phyloP scores from a whole-genome alignment of 2,329 filamentous ascomycete genomes.

The Microascus cirrosus region DNA sequence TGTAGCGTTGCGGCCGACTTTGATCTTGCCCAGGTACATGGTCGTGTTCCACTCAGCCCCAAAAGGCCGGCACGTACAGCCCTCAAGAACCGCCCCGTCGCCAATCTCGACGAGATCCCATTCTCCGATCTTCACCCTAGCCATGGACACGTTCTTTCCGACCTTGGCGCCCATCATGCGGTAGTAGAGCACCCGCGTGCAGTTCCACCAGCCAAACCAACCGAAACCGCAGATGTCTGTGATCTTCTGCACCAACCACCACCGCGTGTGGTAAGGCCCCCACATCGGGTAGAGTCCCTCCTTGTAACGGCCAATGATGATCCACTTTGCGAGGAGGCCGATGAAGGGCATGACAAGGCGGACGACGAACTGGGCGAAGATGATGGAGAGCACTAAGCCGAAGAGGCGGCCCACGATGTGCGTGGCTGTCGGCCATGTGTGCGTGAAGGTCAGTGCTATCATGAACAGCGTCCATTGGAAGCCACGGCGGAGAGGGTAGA shows the following conservation, averaged over 20 bases:
- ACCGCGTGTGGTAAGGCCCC: constrained; percentile 44
- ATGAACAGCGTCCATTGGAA: constrained; percentile 43
- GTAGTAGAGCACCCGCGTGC: constrained; percentile 30
- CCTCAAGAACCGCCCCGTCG: constrained; percentile 33
- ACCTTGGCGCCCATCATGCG: constrained; percentile 41
- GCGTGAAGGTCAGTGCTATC: constrained; percentile 28
- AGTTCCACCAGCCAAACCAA: constrained; percentile 27
- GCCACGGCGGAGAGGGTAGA: constrained; percentile 39
- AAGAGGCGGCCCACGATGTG: constrained; percentile 32
- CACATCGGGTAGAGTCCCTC: constrained; percentile 49
- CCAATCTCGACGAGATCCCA: constrained; percentile 45
- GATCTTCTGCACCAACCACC: constrained; percentile 47
- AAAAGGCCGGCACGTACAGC: constrained; percentile 39
- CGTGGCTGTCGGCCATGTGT: constrained; percentile 25
- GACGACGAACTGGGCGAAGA: constrained; percentile 26
- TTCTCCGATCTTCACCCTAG: constrained; percentile 34
- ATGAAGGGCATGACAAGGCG: constrained; percentile 28
- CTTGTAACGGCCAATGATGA: constrained; percentile 39
- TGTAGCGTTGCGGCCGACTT: constrained; percentile 32
- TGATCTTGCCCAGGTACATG: constrained; percentile 43
- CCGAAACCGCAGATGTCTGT: constrained; percentile 36
- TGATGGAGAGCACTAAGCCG: constrained; percentile 32
- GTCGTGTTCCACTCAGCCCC: constrained; percentile 44
- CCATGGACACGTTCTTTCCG: constrained; percentile 36
- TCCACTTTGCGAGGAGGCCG: constrained; percentile 42